Evolutionary conservation across 1,139 yeast genomes (phyloP).

Genomic region (Nakaseomyces uthaithaninus): DNA sequence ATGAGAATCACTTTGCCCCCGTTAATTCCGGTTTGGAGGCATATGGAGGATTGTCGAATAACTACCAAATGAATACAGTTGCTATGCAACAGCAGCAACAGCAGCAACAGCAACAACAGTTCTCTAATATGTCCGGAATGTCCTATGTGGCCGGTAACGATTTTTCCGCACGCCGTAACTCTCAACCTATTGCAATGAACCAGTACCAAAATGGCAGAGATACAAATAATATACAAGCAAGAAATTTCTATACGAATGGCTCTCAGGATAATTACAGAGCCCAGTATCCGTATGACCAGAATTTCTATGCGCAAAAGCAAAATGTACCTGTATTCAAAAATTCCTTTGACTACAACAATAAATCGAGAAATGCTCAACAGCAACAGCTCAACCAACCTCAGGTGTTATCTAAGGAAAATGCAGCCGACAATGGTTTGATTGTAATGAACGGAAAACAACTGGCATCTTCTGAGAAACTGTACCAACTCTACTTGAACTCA

Average conservation of each 20-base stretch:
- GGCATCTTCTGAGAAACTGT: slow-evolving; percentile 24
- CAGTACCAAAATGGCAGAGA: neutral
- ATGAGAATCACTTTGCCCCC: neutral
- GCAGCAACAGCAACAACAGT: neutral
- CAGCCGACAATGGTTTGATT: slow-evolving; percentile 22
- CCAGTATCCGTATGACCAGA: slow-evolving; percentile 1
- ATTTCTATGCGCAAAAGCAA: neutral
- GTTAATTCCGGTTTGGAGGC: neutral
- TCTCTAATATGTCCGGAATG: neutral
- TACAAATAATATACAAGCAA: neutral
- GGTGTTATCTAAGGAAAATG: neutral
- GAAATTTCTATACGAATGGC: neutral
- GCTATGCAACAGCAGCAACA: neutral
- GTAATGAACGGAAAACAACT: slow-evolving; percentile 21
- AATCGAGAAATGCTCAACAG: neutral
- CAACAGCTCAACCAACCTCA: slow-evolving; percentile 5
- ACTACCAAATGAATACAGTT: neutral
- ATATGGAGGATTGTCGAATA: neutral
- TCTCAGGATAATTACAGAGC: neutral
- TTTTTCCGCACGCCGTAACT: slow-evolving; percentile 9
- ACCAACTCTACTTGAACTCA: slow-evolving; percentile 24
- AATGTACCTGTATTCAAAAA: neutral
- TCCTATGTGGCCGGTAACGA: neutral
- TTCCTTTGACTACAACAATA: neutral
- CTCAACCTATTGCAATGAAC: slow-evolving; percentile 9